Evolutionary conservation across 2,329 filamentous ascomycete genomes (phyloP), one percentile per base, ranked within the genome.

Genomic region (Ambrosiella beaveri): DNA sequence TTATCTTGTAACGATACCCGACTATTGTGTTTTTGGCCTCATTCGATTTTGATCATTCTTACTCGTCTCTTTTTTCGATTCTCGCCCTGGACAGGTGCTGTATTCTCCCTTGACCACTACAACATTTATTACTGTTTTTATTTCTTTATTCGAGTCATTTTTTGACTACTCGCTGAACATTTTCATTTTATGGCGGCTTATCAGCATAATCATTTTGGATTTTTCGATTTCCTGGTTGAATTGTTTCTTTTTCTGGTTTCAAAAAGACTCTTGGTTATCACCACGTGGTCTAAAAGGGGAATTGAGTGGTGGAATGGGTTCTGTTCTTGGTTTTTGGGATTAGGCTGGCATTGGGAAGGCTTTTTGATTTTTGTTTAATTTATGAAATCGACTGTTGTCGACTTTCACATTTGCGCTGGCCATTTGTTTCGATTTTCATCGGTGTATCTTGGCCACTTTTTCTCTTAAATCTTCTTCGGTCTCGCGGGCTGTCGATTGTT

Each of bases 61-160:
- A 36, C 45, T 55, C 44, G 13, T 27, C 51, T 40, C n/a, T 45
- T 58, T 41, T 35, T 15, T 58, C 56, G 35, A 36, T 53, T 58
- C 56, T 53, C 13, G 49, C 49, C 45, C 41, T 58, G 56, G 45
- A 47, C 37, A 53, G 45, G 45, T 36, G 50, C 35, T 45, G 39
- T 54, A 52, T 58, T 40, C 40, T 38, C 40, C 50, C 11, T 49
- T 17, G n/a, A 57, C n/a, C 19, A 44, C 19, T 56, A 35, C 40
- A 39, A n/a, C 27, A 51, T 52, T 53, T 54, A 41, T 54, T 35
- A 35, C 39, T 52, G 35, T 47, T 12, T 56, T 47, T 56, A 36
- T 47, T 37, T 56, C 35, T 35, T 56, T 47, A 35, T 3, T 27
- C 13, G 2, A 7, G 8, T 49, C 12, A 9, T 49, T 49, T 54